A percentile compares a stretch with the other conserved stretches of the same genome.
Conservation (phyloP, 2,329 filamentous ascomycete genomes). For the Calonectria multiphialidica region DNA sequence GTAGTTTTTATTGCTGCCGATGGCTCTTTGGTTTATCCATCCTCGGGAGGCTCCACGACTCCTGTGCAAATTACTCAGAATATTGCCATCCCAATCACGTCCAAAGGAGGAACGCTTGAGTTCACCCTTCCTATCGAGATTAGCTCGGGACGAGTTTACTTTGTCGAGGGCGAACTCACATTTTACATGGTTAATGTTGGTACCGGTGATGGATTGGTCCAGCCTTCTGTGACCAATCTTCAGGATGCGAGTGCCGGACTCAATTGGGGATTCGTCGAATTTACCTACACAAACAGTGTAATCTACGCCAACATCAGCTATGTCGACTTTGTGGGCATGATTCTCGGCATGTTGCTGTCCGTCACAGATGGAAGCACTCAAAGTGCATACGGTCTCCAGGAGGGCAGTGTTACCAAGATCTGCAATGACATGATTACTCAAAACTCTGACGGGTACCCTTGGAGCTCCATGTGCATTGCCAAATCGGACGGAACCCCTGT, state of each 20-base stretch:
- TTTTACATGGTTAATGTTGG: conserved; percentile 56
- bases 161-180: conserved; percentile 54
- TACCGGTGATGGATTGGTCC: conserved; percentile 55
- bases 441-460: conserved; percentile 53
- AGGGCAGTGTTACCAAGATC: conserved; percentile 51
- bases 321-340: conserved; percentile 64
- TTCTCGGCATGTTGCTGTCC: conserved; percentile 62
- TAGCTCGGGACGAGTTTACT: conserved; percentile 58
- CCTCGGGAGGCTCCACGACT: conserved; percentile 46
- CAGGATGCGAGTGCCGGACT: conserved; percentile 56
- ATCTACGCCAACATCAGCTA: conserved; percentile 60
- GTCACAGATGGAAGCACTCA: conserved; percentile 51
- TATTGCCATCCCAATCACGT: conserved; percentile 57
- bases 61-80: conserved; percentile 54
- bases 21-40: conserved; percentile 57
- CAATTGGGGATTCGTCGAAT: conserved; percentile 64
- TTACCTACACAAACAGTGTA: conserved; percentile 55
- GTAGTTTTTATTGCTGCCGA: conserved; percentile 59
- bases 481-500: conserved; percentile 51
- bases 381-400: conserved; percentile 53
- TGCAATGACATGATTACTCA: conserved; percentile 56
- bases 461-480: conserved; percentile 59
- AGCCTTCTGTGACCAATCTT: conserved; percentile 60
- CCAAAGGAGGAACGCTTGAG: conserved; percentile 50
- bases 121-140: conserved; percentile 57